Percentiles rank a stretch among this genome's conserved stretches.
These are phyloP conservation scores for Alternaria ventricosa DNA, from an alignment of 2,329 filamentous ascomycete species.

Conservation along the genomic window DNA sequence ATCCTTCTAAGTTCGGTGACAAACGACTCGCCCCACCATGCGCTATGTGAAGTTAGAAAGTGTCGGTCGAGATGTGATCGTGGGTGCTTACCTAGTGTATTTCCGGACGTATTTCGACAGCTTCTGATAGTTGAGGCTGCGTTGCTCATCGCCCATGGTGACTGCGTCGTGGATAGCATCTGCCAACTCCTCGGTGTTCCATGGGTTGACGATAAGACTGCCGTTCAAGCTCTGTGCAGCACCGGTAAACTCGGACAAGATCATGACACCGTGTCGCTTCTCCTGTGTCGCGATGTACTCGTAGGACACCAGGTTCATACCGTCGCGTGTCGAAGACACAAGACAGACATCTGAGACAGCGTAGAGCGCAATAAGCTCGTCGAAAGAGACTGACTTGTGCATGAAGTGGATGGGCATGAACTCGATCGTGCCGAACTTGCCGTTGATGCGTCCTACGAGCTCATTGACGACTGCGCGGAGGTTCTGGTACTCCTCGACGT, in stretches of 20 bases:
- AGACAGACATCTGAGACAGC: slow-evolving; percentile 91
- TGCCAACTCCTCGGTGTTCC: slow-evolving; percentile 96
- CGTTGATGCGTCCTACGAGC: slow-evolving; percentile 94
- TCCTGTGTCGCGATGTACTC: slow-evolving; percentile 96
- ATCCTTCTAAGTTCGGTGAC: slow-evolving; percentile 78
- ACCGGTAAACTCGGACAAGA: slow-evolving; percentile 95
- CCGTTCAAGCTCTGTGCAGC: slow-evolving; percentile 94
- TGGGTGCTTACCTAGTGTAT: slow-evolving; percentile 73
- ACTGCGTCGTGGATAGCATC: slow-evolving; percentile 95
- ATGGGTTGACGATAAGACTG: slow-evolving; percentile 93
- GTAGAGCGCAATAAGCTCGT: slow-evolving; percentile 93
- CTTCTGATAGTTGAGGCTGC: slow-evolving; percentile 86
- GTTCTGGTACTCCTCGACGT: slow-evolving; percentile 98
- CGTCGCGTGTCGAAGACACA: slow-evolving; percentile 93
- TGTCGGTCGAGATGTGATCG: background rate
- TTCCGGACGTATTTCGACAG: slow-evolving; percentile 95
- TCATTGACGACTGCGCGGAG: slow-evolving; percentile 95
- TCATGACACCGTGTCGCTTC: slow-evolving; percentile 89
- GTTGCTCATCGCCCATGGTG: slow-evolving; percentile 90
- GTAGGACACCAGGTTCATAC: slow-evolving; percentile 98
- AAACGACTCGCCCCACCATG: slow-evolving; percentile 96
- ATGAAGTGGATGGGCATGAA: slow-evolving; percentile 99
- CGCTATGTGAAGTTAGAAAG: slow-evolving; percentile 58
- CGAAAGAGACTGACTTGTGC: slow-evolving; percentile 93
- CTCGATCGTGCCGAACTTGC: slow-evolving; percentile 94